Evolutionary conservation across 192 early-diverging fungal genomes (phyloP).

Genomic region (Gonapodya sp.): DNA sequence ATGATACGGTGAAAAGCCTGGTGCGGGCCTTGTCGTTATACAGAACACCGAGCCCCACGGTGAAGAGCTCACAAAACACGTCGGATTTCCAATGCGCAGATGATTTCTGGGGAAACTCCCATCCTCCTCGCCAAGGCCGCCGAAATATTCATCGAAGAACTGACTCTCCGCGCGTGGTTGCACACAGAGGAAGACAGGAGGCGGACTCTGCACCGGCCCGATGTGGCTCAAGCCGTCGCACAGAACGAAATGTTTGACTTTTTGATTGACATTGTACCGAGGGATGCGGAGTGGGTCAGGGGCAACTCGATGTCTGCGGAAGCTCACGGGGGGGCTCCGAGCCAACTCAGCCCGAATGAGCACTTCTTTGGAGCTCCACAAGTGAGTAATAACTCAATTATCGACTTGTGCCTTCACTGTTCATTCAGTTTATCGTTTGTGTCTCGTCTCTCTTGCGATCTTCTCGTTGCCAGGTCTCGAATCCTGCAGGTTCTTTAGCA

Average conservation of each 20-base stretch:
- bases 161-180: constrained; percentile 7
- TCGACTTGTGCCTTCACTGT: no score
- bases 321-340: no score
- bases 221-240: neutral
- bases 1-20: constrained; percentile 16
- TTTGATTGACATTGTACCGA: constrained; percentile 3
- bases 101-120: neutral
- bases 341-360: no score
- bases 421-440: no score
- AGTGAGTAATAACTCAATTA: no score
- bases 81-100: neutral
- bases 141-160: neutral
- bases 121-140: neutral
- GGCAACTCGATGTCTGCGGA: neutral
- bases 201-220: neutral
- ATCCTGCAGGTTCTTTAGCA: no score
- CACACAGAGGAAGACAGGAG: neutral
- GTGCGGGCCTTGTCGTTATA: neutral
- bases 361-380: no score
- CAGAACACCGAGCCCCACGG: neutral
- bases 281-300: neutral
- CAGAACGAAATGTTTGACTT: constrained; percentile 5
- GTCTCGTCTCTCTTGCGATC: no score
- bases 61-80: no score
- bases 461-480: no score